Evolutionary conservation across 1,139 yeast species (phyloP).

Genomic region (Zygosaccharomyces sapae): DNA sequence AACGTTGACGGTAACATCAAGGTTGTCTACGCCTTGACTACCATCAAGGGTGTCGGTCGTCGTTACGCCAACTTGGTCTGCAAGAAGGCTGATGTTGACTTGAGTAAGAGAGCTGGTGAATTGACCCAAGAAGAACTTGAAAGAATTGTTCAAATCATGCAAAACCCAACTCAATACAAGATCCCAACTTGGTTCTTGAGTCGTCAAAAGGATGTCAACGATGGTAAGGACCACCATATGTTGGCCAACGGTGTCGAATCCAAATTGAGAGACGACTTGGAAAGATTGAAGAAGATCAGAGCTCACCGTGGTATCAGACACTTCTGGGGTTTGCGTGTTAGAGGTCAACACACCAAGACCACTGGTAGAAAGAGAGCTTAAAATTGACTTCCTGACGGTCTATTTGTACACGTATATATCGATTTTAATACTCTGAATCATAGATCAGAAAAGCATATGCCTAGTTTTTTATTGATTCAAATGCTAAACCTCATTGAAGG

Average conservation of each 20-base stretch:
- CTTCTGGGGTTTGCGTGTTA: slow-evolving; percentile 95
- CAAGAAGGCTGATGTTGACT: slow-evolving; percentile 99
- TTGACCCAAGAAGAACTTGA: slow-evolving; percentile 99
- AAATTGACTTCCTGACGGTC: slow-evolving; percentile 14
- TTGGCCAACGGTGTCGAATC: slow-evolving; percentile 99
- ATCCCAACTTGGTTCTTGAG: slow-evolving; percentile 99
- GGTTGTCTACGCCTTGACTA: slow-evolving; percentile 99
- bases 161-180: slow-evolving; percentile 99
- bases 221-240: slow-evolving; percentile 99
- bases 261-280: slow-evolving; percentile 99
- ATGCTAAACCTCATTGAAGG: neutral
- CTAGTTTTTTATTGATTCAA: neutral
- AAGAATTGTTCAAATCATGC: slow-evolving; percentile 99
- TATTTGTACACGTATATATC: slow-evolving; percentile 15
- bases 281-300: slow-evolving; percentile 99
- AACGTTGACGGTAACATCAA: slow-evolving; percentile 99
- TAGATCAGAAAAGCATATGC: slow-evolving; percentile 1
- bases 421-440: slow-evolving; percentile 5
- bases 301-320: slow-evolving; percentile 99
- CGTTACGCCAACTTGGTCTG: slow-evolving; percentile 99
- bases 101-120: slow-evolving; percentile 99
- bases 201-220: slow-evolving; percentile 98
- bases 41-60: slow-evolving; percentile 99
- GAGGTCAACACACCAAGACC: slow-evolving; percentile 99
- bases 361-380: slow-evolving; percentile 77